Conservation (phyloP, 2,329 filamentous ascomycete genomes). For the Lasiodiplodia citricola region DNA sequence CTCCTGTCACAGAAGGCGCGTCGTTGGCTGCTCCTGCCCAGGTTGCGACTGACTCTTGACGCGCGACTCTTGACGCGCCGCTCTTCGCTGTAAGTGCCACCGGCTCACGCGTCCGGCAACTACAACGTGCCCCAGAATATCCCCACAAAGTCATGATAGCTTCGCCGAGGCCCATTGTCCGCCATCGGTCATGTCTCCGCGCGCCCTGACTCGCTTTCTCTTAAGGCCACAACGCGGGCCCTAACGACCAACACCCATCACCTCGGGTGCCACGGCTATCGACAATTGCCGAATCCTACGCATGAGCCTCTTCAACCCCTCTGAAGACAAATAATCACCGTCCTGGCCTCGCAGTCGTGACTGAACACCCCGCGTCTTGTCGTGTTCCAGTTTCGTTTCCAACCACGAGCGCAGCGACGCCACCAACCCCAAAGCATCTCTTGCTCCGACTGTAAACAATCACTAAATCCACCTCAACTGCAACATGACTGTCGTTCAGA, state of each 20-base stretch:
- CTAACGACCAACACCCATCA: background rate
- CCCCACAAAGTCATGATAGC: background rate
- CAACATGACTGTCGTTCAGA: background rate
- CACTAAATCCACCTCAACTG: background rate
- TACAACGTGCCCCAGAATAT: background rate
- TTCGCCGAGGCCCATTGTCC: background rate
- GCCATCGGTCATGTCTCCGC: slow-evolving; percentile 8
- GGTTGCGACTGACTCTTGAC: background rate
- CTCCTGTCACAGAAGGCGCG: too few species aligned
- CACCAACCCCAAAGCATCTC: slow-evolving; percentile 1
- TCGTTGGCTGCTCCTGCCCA: too few species aligned
- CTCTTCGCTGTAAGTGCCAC: background rate
- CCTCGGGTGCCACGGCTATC: slow-evolving; percentile 17
- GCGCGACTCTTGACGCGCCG: background rate
- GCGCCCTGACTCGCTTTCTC: background rate
- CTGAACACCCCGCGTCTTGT: background rate
- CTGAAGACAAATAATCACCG: background rate
- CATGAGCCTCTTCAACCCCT: background rate
- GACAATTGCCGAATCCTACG: background rate
- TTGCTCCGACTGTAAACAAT: background rate
- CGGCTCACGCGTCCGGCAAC: slow-evolving; percentile 15
- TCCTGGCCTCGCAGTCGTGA: too few species aligned
- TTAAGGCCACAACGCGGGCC: background rate
- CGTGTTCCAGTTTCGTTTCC: slow-evolving; percentile 18
- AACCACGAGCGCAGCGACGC: background rate